phyloP scores from a whole-genome alignment of 768 basidiomycete species.

The Lentinula lateritia region DNA sequence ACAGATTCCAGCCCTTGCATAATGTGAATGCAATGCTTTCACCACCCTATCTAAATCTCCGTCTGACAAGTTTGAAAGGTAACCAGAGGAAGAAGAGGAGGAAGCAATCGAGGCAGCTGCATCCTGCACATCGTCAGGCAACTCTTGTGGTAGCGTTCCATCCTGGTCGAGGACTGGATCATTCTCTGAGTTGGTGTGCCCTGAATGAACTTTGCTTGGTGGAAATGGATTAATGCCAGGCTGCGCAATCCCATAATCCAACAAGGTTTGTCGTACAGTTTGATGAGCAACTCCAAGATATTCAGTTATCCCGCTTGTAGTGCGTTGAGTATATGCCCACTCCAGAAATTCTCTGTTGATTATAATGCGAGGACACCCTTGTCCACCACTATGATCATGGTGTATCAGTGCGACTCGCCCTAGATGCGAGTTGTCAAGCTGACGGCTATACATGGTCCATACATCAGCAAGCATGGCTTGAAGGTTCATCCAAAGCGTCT shows the following conservation, averaged over 20 bases:
- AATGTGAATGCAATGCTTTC: slow-evolving; percentile 4
- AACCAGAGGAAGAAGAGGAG: slow-evolving; percentile 1
- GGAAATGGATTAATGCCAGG: not conserved
- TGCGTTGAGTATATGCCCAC: slow-evolving; percentile 5
- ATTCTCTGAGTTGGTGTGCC: not conserved
- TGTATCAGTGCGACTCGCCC: too few relatives aligned
- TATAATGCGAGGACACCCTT: too few relatives aligned
- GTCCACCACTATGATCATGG: too few relatives aligned
- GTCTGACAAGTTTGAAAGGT: slow-evolving; percentile 8
- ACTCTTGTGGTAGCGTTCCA: not conserved
- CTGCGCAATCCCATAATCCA: slow-evolving; percentile 1
- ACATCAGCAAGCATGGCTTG: too few relatives aligned
- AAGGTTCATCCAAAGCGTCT: too few relatives aligned
- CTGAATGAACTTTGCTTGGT: not conserved
- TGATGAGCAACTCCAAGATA: slow-evolving; percentile 5
- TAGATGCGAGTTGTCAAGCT: too few relatives aligned
- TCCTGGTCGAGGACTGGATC: not conserved
- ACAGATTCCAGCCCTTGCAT: slow-evolving; percentile 7
- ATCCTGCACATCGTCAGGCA: not conserved
- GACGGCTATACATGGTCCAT: too few relatives aligned
- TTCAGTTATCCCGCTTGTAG: not conserved
- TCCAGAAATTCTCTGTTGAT: not conserved
- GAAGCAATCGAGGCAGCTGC: not conserved
- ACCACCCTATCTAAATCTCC: slow-evolving; percentile 11
- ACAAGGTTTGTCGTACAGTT: not conserved